Evolutionary conservation across 495 filamentous ascomycete genomes (phyloP), one percentile per base, ranked within the genome.

Genomic region (Geoglossum glabrum): DNA sequence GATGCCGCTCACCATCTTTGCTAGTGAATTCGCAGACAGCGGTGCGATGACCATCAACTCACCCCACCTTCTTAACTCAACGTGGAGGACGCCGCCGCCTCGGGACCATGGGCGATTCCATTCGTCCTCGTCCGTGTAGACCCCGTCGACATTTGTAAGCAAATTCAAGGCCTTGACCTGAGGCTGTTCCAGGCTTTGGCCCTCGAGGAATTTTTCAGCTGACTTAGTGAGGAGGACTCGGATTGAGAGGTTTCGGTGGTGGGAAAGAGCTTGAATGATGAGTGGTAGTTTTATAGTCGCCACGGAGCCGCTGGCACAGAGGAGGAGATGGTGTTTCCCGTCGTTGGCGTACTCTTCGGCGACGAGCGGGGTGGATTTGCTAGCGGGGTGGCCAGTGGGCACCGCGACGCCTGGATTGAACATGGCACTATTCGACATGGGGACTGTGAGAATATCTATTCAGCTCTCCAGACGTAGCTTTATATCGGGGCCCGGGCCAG

Each of bases 231-330:
- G 71, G 60, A 95, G 69, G 57, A 95, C 72, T 33, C 86, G 84
- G 66, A 95, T 84, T 30, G 83, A 83, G 43, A 94, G 75, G 59
- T 76, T 74, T n/a, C 59, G 50, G 65, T 79, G 65, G n/a, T 65
- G 59, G 55, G 74, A 70, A 6, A 95, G 75, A 0, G 79, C 68
- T 11, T 71, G 57, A 52, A 84, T 66, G 56, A 95, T 88, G 57
- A 76, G 73, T 6, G 85, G 85, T 28, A 96, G 76, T 64, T 96
- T 96, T 70, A 95, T 92, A 9, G 88, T 88, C 50, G 90, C 90
- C 36, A 95, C 88, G 21, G 78, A 82, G 38, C 87, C 82, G 45
- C 78, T 80, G 23, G 83, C 83, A 49, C 83, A 85, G 46, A 95
- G 78, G 21, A 95, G 79, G 17, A 95, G 75, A 67, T 97, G 86